Conservation (phyloP, 768 basidiomycete genomes). For the Xerocomellus amylosporus region DNA sequence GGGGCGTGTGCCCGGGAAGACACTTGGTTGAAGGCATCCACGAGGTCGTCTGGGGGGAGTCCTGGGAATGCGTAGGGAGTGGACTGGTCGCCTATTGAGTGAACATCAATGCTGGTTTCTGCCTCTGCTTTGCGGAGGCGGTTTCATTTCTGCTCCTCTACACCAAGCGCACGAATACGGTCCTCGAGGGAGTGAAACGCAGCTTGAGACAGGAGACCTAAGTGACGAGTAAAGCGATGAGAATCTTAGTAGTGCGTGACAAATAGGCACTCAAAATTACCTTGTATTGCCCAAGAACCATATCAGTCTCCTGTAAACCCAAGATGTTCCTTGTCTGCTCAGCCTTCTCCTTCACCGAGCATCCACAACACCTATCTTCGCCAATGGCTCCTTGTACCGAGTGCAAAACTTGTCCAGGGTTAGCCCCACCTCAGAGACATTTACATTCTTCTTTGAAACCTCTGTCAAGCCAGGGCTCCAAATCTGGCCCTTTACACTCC, state of each 20-base stretch:
- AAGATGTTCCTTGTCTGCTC: slow-evolving; percentile 57
- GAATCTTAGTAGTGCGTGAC: not conserved
- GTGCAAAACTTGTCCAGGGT: slow-evolving; percentile 81
- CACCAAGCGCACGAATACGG: slow-evolving; percentile 73
- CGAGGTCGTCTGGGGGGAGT: slow-evolving; percentile 46
- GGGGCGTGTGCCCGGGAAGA: too few species aligned
- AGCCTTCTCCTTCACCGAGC: slow-evolving; percentile 53
- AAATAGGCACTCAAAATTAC: slow-evolving; percentile 37
- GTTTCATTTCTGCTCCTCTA: slow-evolving; percentile 81
- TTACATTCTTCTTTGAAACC: slow-evolving; percentile 61
- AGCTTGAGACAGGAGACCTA: too few species aligned
- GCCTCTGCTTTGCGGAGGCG: slow-evolving; percentile 71
- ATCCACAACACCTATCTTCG: slow-evolving; percentile 50
- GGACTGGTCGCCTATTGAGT: slow-evolving; percentile 62
- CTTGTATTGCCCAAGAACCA: slow-evolving; percentile 81
- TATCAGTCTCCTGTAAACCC: slow-evolving; percentile 60
- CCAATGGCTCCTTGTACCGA: slow-evolving; percentile 66
- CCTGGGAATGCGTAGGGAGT: slow-evolving; percentile 66
- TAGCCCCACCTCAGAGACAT: slow-evolving; percentile 80
- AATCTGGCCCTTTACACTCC: slow-evolving; percentile 88
- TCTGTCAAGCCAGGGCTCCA: slow-evolving; percentile 76
- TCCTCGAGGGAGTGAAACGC: too few species aligned
- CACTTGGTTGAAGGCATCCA: slow-evolving; percentile 50
- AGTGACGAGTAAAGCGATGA: not conserved
- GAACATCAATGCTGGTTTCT: slow-evolving; percentile 60